phyloP scores from a whole-genome alignment of 2,329 filamentous ascomycete genomes.

The Daldinia eschscholtzii region DNA sequence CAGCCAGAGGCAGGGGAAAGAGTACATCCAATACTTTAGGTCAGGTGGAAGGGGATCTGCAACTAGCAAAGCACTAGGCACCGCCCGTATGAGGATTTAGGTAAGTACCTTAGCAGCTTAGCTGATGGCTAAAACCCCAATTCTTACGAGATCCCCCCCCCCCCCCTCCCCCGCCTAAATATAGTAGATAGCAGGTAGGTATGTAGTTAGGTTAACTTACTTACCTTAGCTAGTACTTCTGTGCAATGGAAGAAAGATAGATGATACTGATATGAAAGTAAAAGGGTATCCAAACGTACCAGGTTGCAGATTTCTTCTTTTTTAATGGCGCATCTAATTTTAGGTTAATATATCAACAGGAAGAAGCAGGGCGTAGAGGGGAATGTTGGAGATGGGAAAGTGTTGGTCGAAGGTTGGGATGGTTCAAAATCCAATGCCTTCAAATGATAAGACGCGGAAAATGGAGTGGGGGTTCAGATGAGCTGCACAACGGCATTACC shows the following conservation, averaged over 20 bases:
- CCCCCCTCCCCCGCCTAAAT: not conserved
- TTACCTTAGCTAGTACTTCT: not conserved
- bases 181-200: too few relatives aligned
- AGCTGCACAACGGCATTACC: not conserved
- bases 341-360: not conserved
- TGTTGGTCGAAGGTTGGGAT: not conserved
- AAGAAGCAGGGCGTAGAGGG: not conserved
- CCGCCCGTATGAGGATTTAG: not conserved
- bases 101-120: not conserved
- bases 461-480: conserved; percentile 3
- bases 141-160: too few relatives aligned
- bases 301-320: not conserved
- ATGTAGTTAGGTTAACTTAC: not conserved
- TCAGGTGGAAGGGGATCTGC: conserved; percentile 37
- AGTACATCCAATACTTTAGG: conserved; percentile 20
- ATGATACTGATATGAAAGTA: not conserved
- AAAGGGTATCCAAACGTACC: not conserved
- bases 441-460: conserved; percentile 8
- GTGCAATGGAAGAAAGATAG: too few relatives aligned
- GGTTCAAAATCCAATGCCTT: not conserved
- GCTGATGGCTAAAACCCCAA: not conserved
- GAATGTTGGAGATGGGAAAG: not conserved
- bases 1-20: not conserved
- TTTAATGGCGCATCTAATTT: not conserved
- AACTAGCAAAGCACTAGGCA: conserved; percentile 13